These are phyloP conservation scores for Talaromyces funiculosus DNA, from an alignment of 2,329 filamentous ascomycete genomes.

Conservation along the genomic window DNA sequence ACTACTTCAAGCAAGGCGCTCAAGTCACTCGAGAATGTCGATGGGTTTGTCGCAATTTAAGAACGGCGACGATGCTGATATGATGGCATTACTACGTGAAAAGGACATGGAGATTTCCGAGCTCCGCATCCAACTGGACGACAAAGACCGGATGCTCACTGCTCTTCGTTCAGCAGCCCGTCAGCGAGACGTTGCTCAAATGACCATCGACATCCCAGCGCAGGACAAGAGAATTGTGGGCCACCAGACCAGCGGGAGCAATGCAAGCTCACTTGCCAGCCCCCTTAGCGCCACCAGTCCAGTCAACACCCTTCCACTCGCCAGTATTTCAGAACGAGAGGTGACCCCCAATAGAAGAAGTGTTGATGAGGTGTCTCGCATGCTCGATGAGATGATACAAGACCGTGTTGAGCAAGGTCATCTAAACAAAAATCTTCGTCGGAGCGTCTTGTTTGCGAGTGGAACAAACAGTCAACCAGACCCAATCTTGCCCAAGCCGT, in stretches of 20 bases:
- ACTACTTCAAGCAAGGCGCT: conserved; percentile 79
- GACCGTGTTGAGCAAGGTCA: conserved; percentile 74
- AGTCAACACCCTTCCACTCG: conserved; percentile 27
- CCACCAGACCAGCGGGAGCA: conserved; percentile 27
- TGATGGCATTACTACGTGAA: conserved; percentile 68
- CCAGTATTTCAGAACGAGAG: conserved; percentile 29
- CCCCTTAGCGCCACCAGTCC: conserved; percentile 21
- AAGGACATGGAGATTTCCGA: conserved; percentile 92
- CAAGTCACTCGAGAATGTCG: conserved; percentile 83
- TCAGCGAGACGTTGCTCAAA: conserved; percentile 75
- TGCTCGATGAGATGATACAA: conserved; percentile 95
- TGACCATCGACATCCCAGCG: conserved; percentile 34
- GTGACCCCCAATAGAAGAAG: conserved; percentile 57
- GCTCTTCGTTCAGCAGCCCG: conserved; percentile 80
- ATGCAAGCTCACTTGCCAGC: conserved; percentile 24
- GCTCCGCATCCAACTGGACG: conserved; percentile 79
- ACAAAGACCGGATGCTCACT: conserved; percentile 89
- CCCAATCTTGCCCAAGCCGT: conserved; percentile 18
- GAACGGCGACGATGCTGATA: conserved; percentile 68
- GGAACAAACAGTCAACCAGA: conserved; percentile 29
- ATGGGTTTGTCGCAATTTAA: conserved; percentile 59
- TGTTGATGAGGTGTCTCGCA: conserved; percentile 86
- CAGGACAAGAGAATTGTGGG: conserved; percentile 28
- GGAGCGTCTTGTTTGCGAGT: conserved; percentile 58
- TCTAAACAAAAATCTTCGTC: conserved; percentile 59